These are phyloP conservation scores for Bjerkandera adusta DNA, from an alignment of 1,284 basidiomycete genomes.

Conservation along the genomic window DNA sequence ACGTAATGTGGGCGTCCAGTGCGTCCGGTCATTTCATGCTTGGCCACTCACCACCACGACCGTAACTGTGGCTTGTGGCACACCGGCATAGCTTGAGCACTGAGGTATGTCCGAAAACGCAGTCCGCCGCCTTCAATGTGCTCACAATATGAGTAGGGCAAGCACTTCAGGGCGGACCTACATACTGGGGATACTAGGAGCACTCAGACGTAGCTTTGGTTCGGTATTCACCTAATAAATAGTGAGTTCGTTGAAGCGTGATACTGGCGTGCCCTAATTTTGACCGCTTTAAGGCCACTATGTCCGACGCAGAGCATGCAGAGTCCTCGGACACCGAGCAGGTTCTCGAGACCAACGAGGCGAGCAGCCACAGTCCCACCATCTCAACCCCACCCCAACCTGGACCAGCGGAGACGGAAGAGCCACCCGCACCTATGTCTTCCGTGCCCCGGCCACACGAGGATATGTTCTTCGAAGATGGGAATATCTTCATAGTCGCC, in stretches of 20 bases:
- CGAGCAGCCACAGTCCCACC: background rate
- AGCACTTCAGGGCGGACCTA: too few relatives aligned
- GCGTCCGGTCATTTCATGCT: too few relatives aligned
- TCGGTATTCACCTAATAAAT: background rate
- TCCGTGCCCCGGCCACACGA: background rate
- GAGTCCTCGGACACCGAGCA: constrained; percentile 4
- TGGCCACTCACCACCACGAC: too few relatives aligned
- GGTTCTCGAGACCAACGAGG: background rate
- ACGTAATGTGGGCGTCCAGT: too few relatives aligned
- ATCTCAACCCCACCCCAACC: background rate
- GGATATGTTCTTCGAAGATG: constrained; percentile 10
- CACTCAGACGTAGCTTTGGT: too few relatives aligned
- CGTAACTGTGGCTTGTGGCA: too few relatives aligned
- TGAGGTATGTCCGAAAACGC: too few relatives aligned
- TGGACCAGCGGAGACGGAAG: background rate
- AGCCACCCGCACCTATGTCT: too few relatives aligned
- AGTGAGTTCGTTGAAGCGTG: background rate
- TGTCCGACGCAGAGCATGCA: constrained; percentile 1
- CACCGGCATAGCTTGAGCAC: too few relatives aligned
- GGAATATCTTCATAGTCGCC: constrained; percentile 9
- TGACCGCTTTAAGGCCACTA: background rate
- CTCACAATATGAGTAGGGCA: too few relatives aligned
- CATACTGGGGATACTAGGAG: too few relatives aligned
- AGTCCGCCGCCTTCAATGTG: too few relatives aligned
- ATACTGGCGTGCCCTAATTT: background rate